Conservation (phyloP, 805 yeast genomes). For the Trichomonascus vanleenenianus region DNA sequence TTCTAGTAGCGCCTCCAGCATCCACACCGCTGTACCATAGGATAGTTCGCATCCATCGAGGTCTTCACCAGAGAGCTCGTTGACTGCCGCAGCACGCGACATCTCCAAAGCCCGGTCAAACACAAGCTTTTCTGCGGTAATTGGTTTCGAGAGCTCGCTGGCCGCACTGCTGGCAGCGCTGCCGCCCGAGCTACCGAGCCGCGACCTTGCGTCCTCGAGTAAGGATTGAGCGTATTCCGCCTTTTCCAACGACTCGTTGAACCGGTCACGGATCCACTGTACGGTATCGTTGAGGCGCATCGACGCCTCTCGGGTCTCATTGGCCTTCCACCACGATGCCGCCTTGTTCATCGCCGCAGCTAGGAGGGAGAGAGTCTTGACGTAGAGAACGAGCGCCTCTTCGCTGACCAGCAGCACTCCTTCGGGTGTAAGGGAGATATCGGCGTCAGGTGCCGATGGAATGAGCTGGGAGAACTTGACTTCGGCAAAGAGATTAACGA, state of each 20-base stretch:
- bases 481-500: conserved; percentile 81
- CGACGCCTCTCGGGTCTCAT: conserved; percentile 25
- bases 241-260: conserved; percentile 81
- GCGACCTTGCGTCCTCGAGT: conserved; percentile 5
- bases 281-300: conserved; percentile 41
- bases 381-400: conserved; percentile 80
- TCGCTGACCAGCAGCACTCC: conserved; percentile 49
- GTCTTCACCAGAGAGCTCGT: conserved; percentile 63
- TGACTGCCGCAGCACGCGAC: conserved; percentile 83
- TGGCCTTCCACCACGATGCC: conserved; percentile 79
- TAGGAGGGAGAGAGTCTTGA: conserved; percentile 71
- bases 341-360: conserved; percentile 84
- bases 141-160: background rate
- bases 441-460: conserved; percentile 42
- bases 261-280: conserved; percentile 86
- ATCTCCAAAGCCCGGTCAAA: conserved; percentile 93
- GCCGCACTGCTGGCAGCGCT: background rate
- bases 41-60: conserved; percentile 74
- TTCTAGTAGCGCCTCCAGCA: conserved; percentile 81
- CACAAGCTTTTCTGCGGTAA: conserved; percentile 65
- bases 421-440: conserved; percentile 23
- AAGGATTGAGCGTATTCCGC: conserved; percentile 67
- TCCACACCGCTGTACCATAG: conserved; percentile 90
- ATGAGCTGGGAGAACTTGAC: conserved; percentile 80
- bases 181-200: background rate